Evolutionary conservation across 129 eudicot species (phyloP).

Genomic region (Smallanthus sonchifolius): DNA sequence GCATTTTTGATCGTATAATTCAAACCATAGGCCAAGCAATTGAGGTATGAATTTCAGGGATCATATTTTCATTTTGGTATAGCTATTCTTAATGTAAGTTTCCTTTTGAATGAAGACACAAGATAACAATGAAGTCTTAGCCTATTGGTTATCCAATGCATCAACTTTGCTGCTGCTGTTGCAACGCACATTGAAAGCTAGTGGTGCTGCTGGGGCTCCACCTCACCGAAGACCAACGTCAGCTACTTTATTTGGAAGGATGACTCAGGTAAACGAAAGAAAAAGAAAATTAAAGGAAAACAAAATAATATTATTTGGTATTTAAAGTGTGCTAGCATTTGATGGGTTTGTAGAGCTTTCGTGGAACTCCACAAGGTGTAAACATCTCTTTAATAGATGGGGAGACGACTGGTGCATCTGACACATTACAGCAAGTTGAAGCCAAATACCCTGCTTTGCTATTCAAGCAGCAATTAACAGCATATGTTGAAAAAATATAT

Average conservation of each 20-base stretch:
- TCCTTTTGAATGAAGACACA: constrained; percentile 57
- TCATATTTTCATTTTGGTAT: background rate
- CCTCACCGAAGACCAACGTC: constrained; percentile 77
- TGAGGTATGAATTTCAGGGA: constrained; percentile 47
- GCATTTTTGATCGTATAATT: constrained; percentile 86
- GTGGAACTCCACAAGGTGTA: constrained; percentile 75
- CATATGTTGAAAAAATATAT: constrained; percentile 86
- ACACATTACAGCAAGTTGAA: constrained; percentile 62
- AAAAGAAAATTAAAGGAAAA: background rate
- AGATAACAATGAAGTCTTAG: constrained; percentile 74
- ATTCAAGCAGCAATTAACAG: constrained; percentile 85
- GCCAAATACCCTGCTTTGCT: constrained; percentile 88
- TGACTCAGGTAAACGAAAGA: constrained; percentile 68
- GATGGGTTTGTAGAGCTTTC: constrained; percentile 59
- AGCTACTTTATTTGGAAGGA: constrained; percentile 61
- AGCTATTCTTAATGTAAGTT: constrained; percentile 4
- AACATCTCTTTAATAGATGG: constrained; percentile 56
- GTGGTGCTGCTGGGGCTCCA: constrained; percentile 81
- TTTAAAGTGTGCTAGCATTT: constrained; percentile 3
- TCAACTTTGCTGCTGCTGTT: constrained; percentile 69
- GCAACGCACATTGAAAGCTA: constrained; percentile 85
- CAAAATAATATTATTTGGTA: background rate
- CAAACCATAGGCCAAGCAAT: constrained; percentile 90
- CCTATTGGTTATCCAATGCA: constrained; percentile 92
- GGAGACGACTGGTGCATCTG: constrained; percentile 48